Conservation (phyloP, 305 asterid genomes). For the Fraxinus dipetala region DNA sequence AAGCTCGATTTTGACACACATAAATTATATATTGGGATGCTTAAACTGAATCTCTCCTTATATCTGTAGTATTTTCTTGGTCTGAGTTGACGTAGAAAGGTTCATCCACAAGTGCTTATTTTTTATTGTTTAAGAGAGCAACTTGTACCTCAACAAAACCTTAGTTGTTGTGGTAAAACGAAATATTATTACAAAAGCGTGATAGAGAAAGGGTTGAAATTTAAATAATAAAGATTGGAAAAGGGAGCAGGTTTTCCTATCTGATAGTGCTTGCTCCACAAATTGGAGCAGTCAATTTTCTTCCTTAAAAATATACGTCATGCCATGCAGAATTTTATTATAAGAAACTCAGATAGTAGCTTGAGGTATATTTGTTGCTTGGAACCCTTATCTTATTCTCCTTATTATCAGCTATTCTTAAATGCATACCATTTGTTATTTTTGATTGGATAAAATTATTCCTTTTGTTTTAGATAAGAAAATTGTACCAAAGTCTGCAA, state of each 20-base stretch:
- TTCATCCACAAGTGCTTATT: background rate
- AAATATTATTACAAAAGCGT: background rate
- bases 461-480: slow-evolving; percentile 55
- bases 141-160: background rate
- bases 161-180: background rate
- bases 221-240: background rate
- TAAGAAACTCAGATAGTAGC: background rate
- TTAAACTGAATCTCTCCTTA: background rate
- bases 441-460: slow-evolving; percentile 19
- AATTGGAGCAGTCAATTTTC: background rate
- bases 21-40: background rate
- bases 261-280: background rate
- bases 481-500: slow-evolving; percentile 72
- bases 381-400: background rate
- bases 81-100: background rate
- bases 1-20: background rate
- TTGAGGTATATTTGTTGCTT: background rate
- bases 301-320: background rate
- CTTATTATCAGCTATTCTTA: slow-evolving; percentile 6
- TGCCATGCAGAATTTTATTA: background rate
- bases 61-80: background rate
- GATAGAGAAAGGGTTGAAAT: background rate
- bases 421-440: slow-evolving; percentile 2
- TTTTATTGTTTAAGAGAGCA: background rate
- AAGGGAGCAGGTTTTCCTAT: background rate